Evolutionary conservation across 495 filamentous ascomycete species (phyloP).

Genomic region (Penicillium paxilli): DNA sequence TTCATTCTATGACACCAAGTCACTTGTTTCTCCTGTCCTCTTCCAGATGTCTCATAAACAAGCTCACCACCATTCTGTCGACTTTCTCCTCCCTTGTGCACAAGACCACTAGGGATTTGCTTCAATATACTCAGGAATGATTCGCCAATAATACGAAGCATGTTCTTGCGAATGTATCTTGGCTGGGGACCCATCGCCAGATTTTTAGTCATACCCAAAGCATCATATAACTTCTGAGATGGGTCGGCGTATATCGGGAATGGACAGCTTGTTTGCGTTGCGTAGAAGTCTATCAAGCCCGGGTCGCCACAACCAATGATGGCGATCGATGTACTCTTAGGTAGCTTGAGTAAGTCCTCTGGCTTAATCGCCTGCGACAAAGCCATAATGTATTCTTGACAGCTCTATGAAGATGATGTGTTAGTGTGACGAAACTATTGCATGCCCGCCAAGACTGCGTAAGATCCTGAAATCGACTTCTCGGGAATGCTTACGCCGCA

Average conservation of each 20-base stretch:
- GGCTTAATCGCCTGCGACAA: constrained; percentile 64
- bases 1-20: constrained; percentile 86
- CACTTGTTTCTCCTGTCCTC: constrained; percentile 52
- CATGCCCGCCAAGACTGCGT: too few species aligned
- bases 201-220: constrained; percentile 69
- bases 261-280: constrained; percentile 58
- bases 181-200: constrained; percentile 63
- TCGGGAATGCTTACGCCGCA: constrained; percentile 70
- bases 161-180: constrained; percentile 59
- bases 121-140: constrained; percentile 59
- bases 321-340: constrained; percentile 61
- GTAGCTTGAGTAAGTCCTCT: constrained; percentile 39
- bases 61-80: constrained; percentile 84
- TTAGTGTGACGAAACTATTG: too few species aligned
- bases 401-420: constrained; percentile 49
- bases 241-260: constrained; percentile 87
- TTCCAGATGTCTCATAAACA: constrained; percentile 57
- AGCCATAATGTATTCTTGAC: constrained; percentile 63
- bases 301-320: constrained; percentile 81
- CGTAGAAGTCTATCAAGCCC: constrained; percentile 69
- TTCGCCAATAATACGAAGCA: constrained; percentile 44
- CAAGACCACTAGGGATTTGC: constrained; percentile 50
- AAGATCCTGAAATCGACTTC: too few species aligned
- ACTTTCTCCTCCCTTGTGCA: constrained; percentile 64
- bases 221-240: constrained; percentile 63